These are phyloP conservation scores for Starmerella cellae DNA, from an alignment of 805 yeast species.

Conservation along the genomic window DNA sequence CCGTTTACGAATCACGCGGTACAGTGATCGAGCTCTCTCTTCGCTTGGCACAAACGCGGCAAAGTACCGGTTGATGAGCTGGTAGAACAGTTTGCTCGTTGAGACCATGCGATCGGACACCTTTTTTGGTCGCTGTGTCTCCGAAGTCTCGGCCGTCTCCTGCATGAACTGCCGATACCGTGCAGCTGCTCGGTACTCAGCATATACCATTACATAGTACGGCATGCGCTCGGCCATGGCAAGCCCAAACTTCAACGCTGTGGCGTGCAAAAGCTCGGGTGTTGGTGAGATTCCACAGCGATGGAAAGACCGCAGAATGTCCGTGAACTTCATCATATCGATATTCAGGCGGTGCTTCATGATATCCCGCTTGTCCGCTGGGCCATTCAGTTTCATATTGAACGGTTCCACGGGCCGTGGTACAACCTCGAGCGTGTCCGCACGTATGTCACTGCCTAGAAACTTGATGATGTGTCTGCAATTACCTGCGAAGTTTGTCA, in stretches of 20 bases:
- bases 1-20: background rate
- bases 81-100: background rate
- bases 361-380: background rate
- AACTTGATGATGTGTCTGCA: background rate
- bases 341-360: background rate
- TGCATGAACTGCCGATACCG: no score
- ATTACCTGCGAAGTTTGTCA: background rate
- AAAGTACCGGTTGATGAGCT: background rate
- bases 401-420: background rate
- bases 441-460: conserved; percentile 5
- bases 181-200: background rate
- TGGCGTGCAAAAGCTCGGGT: background rate
- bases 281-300: background rate
- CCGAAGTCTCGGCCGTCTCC: no score
- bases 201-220: background rate
- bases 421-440: conserved; percentile 4
- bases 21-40: background rate
- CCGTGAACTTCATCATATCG: background rate
- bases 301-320: background rate
- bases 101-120: background rate
- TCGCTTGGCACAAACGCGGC: background rate
- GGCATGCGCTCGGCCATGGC: conserved; percentile 5
- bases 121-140: no score
- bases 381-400: background rate
- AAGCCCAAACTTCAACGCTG: conserved; percentile 1